Base-by-base conservation (phyloP, 23 red algal genomes). In the Cyanidium caldarium region DNA sequence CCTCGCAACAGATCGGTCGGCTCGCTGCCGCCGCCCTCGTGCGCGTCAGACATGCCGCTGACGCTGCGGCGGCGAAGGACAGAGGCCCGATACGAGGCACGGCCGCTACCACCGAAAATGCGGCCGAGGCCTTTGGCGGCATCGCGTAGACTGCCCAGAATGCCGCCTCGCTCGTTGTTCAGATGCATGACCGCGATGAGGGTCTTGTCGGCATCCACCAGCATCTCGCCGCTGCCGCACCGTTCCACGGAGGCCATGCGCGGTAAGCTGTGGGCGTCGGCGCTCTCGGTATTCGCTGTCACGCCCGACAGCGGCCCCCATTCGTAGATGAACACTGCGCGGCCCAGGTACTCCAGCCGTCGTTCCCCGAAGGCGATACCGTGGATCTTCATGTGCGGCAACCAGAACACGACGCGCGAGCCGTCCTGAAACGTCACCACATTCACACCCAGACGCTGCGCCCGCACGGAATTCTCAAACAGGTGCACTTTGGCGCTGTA, bases 391-490 rank as follows among this genome's bases (percentile, higher is more conserved):
- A 82, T 82, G 23, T 38, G 45, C 2, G 78, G 78, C 30, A 73
- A 58, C 15, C 51, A 72, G 42, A 72, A 82, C 7, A 82, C 67
- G 37, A 82, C 69, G 0, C 78, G 67, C 23, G 68, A 66, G 43
- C 78, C 68, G 57, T 82, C 79, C 37, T 41, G 68, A 82, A 82
- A 82, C 39, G 56, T 26, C 0, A 82, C 68, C 42, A 82, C 79
- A 23, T 82, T 82, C 15, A 82, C 45, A 35, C 79, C 69, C 1
- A 82, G 33, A 35, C 79, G 67, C 40, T 71, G 69, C 3, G 79
- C 71, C 16, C 42, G 65, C 17, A 82, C 40, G 23, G 67, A 57
- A 15, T 69, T 82, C 38, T 82, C 79, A 19, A 82, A 42, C 0
- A 69, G 68, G 40, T 71, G 72, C 1, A 82, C 69, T 0, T 66